Evolutionary conservation across 345 rosid genomes (phyloP), one percentile per base, ranked within the genome.

Genomic region (Hibiscus trionum): DNA sequence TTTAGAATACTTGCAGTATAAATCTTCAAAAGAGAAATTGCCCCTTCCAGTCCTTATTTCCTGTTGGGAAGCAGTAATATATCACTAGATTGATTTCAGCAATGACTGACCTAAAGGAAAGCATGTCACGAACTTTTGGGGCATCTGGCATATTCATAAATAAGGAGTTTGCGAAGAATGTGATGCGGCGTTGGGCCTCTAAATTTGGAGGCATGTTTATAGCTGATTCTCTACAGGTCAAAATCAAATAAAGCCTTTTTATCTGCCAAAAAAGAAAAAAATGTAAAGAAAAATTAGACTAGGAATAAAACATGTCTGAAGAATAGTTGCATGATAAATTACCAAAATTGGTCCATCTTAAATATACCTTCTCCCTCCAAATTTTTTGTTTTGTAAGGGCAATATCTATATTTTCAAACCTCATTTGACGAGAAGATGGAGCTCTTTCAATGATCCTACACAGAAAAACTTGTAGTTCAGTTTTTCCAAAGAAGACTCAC

Each of bases 181-280:
- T 95, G 80, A 95, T 88, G 53, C 99, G 90, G 69, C 99, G 96
- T 24, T 97, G 96, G 78, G 97, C 99, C 37, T 95, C 99, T 86
- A 92, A 86, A 80, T 85, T 95, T 59, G 84, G 87, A 53, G 97
- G 99, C 71, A 92, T 87, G 49, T 95, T 90, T 61, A 89, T 90
- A 19, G 99, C 97, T 60, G 99, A 92, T 82, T 90, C 99, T 89
- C 89, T 92, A 35, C 7, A 5, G 33, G 4, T 31, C 37, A 35
- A 35, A 35, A 35, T 5, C 37, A 35, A 35, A 35, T 35, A 35
- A 61, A 95, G 89, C 85, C 97, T 80, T 47, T 78, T 85, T 73
- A 89, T 87, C 97, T 95, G 69, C 60, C 3, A 12, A 9, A 46
- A 10, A 66, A 16, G 5, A 46, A 56, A 61, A 60, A 68, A 26